phyloP scores from a whole-genome alignment of 495 filamentous ascomycete genomes.

The Penicillium paradoxum region DNA sequence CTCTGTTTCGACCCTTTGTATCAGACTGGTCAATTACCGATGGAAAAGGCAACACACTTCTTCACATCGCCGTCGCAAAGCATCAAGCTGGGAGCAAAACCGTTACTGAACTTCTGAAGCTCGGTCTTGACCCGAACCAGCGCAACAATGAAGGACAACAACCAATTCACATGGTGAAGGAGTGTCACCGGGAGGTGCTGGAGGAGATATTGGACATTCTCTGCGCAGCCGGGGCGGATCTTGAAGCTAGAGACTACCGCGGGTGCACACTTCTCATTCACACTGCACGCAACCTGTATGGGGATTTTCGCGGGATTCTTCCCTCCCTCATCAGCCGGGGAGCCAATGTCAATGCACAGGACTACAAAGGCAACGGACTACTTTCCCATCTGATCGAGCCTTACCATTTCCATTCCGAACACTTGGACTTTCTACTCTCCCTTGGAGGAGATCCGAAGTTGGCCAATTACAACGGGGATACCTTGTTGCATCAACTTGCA shows the following conservation, averaged over 20 bases:
- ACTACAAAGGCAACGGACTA: conserved; percentile 18
- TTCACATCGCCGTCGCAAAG: conserved; percentile 18
- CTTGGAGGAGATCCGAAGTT: conserved; percentile 10
- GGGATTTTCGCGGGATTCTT: conserved; percentile 7
- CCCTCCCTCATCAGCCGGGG: conserved; percentile 8
- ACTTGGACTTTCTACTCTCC: conserved; percentile 7
- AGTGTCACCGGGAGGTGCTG: neutral
- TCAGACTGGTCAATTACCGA: conserved; percentile 15
- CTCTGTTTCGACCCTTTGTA: conserved; percentile 7
- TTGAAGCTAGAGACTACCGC: conserved; percentile 18
- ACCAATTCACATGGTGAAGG: conserved; percentile 8
- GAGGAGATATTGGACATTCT: conserved; percentile 14
- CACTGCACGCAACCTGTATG: conserved; percentile 3
- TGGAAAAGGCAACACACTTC: conserved; percentile 13
- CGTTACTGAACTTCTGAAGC: conserved; percentile 9
- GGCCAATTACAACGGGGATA: conserved; percentile 16
- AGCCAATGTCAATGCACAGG: conserved; percentile 17
- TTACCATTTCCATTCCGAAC: neutral
- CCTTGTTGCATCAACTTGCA: conserved; percentile 12
- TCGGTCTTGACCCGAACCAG: conserved; percentile 11
- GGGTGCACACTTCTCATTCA: conserved; percentile 16
- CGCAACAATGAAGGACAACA: conserved; percentile 15
- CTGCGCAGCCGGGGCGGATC: conserved; percentile 14
- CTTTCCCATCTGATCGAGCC: conserved; percentile 11
- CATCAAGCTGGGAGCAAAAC: neutral